These are phyloP conservation scores for Penicillium coffeae DNA, from an alignment of 495 filamentous ascomycete species.

Conservation along the genomic window DNA sequence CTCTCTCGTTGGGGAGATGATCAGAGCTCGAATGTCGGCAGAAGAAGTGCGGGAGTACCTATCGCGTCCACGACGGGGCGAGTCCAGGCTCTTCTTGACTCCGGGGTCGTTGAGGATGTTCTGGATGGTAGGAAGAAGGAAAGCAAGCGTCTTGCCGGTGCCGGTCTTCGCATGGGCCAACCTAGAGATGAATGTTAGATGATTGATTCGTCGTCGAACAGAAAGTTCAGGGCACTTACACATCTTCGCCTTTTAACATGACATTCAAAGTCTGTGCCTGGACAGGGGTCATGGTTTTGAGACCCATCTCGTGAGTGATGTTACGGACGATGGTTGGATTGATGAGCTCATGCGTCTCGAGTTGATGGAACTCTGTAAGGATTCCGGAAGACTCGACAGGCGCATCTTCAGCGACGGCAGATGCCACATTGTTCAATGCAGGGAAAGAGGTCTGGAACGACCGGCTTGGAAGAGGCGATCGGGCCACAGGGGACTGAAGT, in stretches of 20 bases:
- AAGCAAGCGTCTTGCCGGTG: constrained; percentile 84
- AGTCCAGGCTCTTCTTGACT: constrained; percentile 16
- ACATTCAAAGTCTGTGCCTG: constrained; percentile 77
- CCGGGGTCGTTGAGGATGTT: constrained; percentile 61
- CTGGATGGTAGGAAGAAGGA: constrained; percentile 73
- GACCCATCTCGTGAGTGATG: constrained; percentile 63
- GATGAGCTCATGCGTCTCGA: constrained; percentile 59
- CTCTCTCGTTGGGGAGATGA: constrained; percentile 93
- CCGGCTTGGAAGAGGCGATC: constrained; percentile 17
- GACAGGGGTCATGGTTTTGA: constrained; percentile 90
- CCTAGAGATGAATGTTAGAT: constrained; percentile 42
- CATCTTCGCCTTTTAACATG: constrained; percentile 71
- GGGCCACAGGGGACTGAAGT: constrained; percentile 23
- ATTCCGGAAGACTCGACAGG: constrained; percentile 18
- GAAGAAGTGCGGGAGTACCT: constrained; percentile 15
- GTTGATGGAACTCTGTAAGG: constrained; percentile 67
- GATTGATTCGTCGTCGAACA: constrained; percentile 1
- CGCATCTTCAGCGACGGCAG: constrained; percentile 19
- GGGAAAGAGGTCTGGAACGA: constrained; percentile 34
- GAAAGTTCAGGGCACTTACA: constrained; percentile 62
- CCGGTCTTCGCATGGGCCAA: constrained; percentile 86
- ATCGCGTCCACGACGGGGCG: constrained; percentile 1
- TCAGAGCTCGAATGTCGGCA: constrained; percentile 77
- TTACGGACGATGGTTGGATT: constrained; percentile 60
- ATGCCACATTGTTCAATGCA: constrained; percentile 6